Base-by-base conservation (phyloP, 177 flowering plant species). In the Telopea speciosissima region DNA sequence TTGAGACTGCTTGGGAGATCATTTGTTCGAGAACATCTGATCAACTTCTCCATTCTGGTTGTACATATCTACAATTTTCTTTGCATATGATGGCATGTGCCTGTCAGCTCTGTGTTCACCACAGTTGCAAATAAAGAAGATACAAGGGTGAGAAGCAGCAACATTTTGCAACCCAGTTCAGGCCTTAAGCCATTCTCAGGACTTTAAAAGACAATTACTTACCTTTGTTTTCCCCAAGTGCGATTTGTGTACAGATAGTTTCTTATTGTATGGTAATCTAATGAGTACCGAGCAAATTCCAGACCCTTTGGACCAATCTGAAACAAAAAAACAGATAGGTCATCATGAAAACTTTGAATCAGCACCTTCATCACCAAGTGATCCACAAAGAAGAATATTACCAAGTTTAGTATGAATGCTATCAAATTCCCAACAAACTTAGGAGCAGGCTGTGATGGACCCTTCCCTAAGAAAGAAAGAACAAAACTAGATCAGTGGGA, bases 301-400 rank as follows among this genome's bases (percentile, higher is more conserved):
- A 95, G 84, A 69, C 99, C 99, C 75, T 90, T 95, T 14, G 99
- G 97, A 25, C 99, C 99, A 88, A 95, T 76, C 99, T 95, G 83
- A 67, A 72, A 33, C 40, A 66, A 65, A 68, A 62, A 78, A 60
- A 24, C 61, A 64, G 19, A 63, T 73, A n/a, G 8, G 40, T 36
- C 8, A 73, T 59, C 31, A 67, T 72, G 45, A 61, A 36, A 62
- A 40, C 64, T 24, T 14, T 24, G 16, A 62, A 70, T 45, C 0
- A 23, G 13, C 61, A n/a, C 22, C 63, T 25, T 31, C 14, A 69
- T 6, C 8, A 65, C 36, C 44, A 14, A 31, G 26, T 40, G 64
- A 49, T 33, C 19, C 12, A 54, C 68, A 64, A 62, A 78, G 25
- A 68, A 71, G 68, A 45, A 66, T 61, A 33, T 83, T 76, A 95